These are phyloP conservation scores for Trichoderma sp. DNA, from an alignment of 2,329 filamentous ascomycete genomes.

Conservation along the genomic window DNA sequence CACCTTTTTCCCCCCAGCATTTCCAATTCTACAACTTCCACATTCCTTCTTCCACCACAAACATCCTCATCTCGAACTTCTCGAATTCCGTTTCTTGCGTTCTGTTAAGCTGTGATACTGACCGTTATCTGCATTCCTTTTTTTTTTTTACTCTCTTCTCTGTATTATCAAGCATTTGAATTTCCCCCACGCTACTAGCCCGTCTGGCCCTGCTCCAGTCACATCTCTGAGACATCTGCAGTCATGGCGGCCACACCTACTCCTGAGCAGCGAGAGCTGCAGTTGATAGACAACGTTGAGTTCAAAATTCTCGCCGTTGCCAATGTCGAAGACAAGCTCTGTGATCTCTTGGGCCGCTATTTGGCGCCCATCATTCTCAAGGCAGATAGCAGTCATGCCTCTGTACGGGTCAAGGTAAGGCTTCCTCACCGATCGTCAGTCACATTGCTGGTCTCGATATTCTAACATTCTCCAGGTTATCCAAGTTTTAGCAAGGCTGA, in stretches of 20 bases:
- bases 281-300: constrained; percentile 83
- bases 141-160: background rate
- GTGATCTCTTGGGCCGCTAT: constrained; percentile 76
- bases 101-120: background rate
- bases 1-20: background rate
- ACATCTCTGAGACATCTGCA: background rate
- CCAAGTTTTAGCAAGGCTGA: constrained; percentile 55
- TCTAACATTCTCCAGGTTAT: constrained; percentile 47
- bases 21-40: background rate
- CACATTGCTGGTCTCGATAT: background rate
- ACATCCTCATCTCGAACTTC: background rate
- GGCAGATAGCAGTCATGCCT: constrained; percentile 75
- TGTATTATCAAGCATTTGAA: background rate
- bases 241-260: constrained; percentile 46
- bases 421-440: constrained; percentile 17
- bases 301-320: constrained; percentile 78
- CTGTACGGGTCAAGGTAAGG: constrained; percentile 77
- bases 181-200: background rate
- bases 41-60: background rate
- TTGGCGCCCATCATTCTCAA: constrained; percentile 84
- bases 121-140: background rate
- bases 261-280: constrained; percentile 72
- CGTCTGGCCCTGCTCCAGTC: constrained; percentile 4
- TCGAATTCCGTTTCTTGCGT: background rate
- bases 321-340: constrained; percentile 81